A percentile compares a stretch with the other conserved stretches of the same genome.
Conservation (phyloP, 2,329 filamentous ascomycete genomes). For the Cylindrodendrum hubeiense region DNA sequence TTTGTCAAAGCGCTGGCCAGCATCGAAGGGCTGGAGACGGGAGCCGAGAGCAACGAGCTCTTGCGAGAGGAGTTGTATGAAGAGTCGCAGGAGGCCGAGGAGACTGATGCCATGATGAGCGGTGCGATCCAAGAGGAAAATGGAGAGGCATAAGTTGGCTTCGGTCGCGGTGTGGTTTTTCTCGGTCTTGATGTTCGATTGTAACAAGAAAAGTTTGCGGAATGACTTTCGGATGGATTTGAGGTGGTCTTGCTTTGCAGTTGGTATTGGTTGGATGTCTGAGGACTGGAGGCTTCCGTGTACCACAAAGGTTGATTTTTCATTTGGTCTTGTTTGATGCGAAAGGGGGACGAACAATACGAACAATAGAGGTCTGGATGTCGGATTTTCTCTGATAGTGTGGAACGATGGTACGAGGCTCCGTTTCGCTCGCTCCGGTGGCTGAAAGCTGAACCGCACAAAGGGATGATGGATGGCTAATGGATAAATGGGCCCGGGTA, state of each 20-base stretch:
- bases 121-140: conserved; percentile 34
- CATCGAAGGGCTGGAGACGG: conserved; percentile 58
- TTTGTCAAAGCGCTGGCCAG: conserved; percentile 60
- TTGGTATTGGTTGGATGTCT: background rate
- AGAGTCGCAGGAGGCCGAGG: conserved; percentile 11
- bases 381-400: background rate
- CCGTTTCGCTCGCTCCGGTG: background rate
- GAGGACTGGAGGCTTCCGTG: background rate
- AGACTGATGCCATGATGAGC: conserved; percentile 34
- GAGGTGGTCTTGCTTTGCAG: background rate
- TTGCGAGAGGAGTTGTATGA: conserved; percentile 33
- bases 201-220: conserved; percentile 3
- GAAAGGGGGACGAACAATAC: background rate
- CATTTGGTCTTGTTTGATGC: background rate
- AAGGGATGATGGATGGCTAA: conserved; percentile 8
- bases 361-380: background rate
- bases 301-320: conserved; percentile 14
- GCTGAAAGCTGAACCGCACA: background rate
- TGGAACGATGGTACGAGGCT: conserved; percentile 3
- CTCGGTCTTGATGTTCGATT: background rate
- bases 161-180: background rate
- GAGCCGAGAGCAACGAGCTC: conserved; percentile 38
- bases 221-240: background rate
- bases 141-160: conserved; percentile 25
- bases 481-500: conserved; percentile 1